Conservation (phyloP, 371 early-diverging fungal species). For the Syncephalastrum monosporum region DNA sequence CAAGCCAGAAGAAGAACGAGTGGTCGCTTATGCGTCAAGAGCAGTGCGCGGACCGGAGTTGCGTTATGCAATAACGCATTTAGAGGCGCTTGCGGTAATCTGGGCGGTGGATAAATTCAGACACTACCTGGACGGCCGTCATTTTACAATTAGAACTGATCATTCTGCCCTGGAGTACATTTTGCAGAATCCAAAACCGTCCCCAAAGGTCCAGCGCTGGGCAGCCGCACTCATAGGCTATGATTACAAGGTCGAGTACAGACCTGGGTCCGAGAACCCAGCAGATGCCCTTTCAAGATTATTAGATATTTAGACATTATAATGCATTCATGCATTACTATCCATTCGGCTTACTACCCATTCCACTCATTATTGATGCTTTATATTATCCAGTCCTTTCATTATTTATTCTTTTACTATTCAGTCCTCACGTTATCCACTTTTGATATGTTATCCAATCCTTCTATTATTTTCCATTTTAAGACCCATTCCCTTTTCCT, state of each 20-base stretch:
- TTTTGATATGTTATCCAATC: too few species aligned
- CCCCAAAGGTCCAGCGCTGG: conserved; percentile 28
- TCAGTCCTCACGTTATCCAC: too few species aligned
- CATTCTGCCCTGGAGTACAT: conserved; percentile 25
- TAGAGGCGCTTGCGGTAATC: conserved; percentile 36
- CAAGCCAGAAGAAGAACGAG: conserved; percentile 9
- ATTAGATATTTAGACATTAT: too few species aligned
- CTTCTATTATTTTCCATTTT: too few species aligned
- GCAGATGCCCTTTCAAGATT: conserved; percentile 29
- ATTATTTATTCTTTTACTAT: too few species aligned
- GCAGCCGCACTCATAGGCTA: conserved; percentile 21
- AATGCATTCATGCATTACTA: too few species aligned
- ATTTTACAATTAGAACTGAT: conserved; percentile 27
- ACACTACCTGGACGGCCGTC: conserved; percentile 24
- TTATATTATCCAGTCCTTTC: too few species aligned
- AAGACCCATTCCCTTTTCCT: too few species aligned
- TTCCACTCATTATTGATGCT: too few species aligned
- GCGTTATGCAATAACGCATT: conserved; percentile 15
- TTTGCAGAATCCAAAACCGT: conserved; percentile 12
- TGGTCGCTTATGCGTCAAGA: conserved; percentile 14
- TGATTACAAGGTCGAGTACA: conserved; percentile 19
- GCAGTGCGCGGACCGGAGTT: conserved; percentile 8
- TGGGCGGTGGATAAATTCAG: conserved; percentile 29
- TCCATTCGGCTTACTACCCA: too few species aligned
- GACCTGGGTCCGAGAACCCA: conserved; percentile 21